Percentiles rank a stretch among this genome's conserved stretches.
phyloP scores from a whole-genome alignment of 176 grass and related monocot species.

The Cocos nucifera region DNA sequence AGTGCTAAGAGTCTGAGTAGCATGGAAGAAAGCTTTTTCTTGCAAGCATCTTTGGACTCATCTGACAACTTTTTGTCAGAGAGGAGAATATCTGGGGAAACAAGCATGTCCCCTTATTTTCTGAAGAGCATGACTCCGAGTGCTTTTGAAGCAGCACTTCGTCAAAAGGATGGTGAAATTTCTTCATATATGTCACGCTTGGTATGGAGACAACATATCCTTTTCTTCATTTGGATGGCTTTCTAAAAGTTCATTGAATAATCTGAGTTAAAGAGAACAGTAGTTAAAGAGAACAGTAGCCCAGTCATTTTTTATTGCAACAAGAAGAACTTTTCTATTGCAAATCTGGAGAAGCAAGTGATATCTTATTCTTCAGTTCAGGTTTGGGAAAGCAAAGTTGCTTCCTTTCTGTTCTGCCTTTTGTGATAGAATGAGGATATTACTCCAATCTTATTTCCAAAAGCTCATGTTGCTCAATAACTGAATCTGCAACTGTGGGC shows the following conservation, averaged over 20 bases:
- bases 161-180: constrained; percentile 95
- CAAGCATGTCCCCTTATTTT: constrained; percentile 79
- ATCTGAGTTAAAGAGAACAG: no score
- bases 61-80: constrained; percentile 66
- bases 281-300: no score
- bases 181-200: constrained; percentile 94
- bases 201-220: constrained; percentile 35
- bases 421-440: no score
- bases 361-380: no score
- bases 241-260: constrained; percentile 1
- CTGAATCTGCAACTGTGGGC: no score
- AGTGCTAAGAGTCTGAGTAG: constrained; percentile 56
- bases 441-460: no score
- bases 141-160: constrained; percentile 88
- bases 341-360: no score
- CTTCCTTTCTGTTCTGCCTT: no score
- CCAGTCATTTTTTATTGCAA: no score
- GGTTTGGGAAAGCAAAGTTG: no score
- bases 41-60: constrained; percentile 83
- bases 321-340: no score
- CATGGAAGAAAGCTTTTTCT: constrained; percentile 88
- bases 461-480: no score
- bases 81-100: constrained; percentile 78
- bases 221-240: constrained; percentile 3
- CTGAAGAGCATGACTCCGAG: constrained; percentile 97